Evolutionary conservation across 371 early-diverging fungal species (phyloP).

Genomic region (Saksenaea oblongispora): DNA sequence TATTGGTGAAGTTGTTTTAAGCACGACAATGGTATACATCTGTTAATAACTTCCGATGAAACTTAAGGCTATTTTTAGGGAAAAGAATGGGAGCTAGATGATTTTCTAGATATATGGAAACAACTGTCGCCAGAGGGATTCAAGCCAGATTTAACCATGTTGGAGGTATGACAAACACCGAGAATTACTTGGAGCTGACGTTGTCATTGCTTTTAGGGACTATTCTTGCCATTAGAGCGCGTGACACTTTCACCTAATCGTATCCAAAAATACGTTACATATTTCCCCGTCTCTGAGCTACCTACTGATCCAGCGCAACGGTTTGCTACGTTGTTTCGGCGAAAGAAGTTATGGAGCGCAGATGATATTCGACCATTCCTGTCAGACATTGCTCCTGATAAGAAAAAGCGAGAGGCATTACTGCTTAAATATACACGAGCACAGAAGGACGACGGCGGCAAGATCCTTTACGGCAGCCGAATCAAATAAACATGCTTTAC

Average conservation of each 20-base stretch:
- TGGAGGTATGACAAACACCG: conserved; percentile 26
- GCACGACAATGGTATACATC: conserved; percentile 15
- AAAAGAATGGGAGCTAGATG: conserved; percentile 50
- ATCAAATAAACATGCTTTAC: conserved; percentile 34
- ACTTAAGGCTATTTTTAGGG: conserved; percentile 26
- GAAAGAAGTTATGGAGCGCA: conserved; percentile 50
- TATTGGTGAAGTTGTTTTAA: conserved; percentile 38
- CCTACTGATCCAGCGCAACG: conserved; percentile 53
- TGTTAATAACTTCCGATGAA: neutral
- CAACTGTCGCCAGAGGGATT: conserved; percentile 35
- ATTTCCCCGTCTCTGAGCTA: conserved; percentile 51
- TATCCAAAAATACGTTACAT: conserved; percentile 36
- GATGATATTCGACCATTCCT: conserved; percentile 56
- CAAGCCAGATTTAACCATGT: conserved; percentile 27
- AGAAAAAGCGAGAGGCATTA: conserved; percentile 51
- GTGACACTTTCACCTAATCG: conserved; percentile 9
- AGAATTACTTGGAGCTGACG: conserved; percentile 1
- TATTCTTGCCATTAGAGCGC: conserved; percentile 26
- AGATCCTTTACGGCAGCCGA: conserved; percentile 36
- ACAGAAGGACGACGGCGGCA: conserved; percentile 20
- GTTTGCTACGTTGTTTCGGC: conserved; percentile 53
- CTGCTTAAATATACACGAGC: conserved; percentile 50
- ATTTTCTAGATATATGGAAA: conserved; percentile 50
- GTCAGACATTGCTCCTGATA: conserved; percentile 48
- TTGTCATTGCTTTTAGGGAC: conserved; percentile 9